Conservation (phyloP, 495 filamentous ascomycete species). For the Rusavskia elegans region DNA sequence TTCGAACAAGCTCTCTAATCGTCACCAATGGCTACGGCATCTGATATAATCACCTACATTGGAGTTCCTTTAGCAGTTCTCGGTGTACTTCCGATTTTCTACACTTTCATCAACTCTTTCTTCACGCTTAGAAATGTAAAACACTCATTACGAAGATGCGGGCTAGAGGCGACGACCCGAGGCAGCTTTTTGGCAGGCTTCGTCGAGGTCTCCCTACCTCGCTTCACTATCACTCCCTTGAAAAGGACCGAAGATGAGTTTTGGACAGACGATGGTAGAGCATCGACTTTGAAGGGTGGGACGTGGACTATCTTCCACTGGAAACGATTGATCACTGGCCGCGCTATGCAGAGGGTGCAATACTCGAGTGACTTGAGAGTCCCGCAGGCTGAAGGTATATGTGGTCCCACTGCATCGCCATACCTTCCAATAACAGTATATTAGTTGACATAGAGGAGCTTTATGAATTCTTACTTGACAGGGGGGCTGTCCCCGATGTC, state of each 20-base stretch:
- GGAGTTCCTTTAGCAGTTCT: constrained; percentile 49
- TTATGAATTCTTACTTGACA: constrained; percentile 42
- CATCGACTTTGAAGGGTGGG: constrained; percentile 37
- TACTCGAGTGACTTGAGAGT: constrained; percentile 48
- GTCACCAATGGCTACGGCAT: constrained; percentile 8
- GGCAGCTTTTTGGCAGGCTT: constrained; percentile 46
- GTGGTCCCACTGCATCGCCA: too few relatives aligned
- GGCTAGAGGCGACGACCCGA: constrained; percentile 39
- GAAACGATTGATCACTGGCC: constrained; percentile 40
- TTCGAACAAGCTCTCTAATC: background rate
- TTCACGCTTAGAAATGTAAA: constrained; percentile 39
- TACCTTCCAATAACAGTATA: too few relatives aligned
- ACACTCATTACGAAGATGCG: constrained; percentile 34
- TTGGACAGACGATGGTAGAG: constrained; percentile 33
- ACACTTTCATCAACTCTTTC: constrained; percentile 33
- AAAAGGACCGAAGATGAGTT: constrained; percentile 39
- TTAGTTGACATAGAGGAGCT: constrained; percentile 40
- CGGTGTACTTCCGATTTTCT: constrained; percentile 52
- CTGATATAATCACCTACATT: constrained; percentile 36
- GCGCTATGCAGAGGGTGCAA: constrained; percentile 42
- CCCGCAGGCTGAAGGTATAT: constrained; percentile 40
- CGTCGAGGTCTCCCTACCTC: constrained; percentile 49
- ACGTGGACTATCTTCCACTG: constrained; percentile 51
- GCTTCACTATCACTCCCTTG: constrained; percentile 43
- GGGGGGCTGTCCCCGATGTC: constrained; percentile 42